These are phyloP conservation scores for Camelina hispida DNA, from an alignment of 345 rosid genomes.

Conservation along the genomic window DNA sequence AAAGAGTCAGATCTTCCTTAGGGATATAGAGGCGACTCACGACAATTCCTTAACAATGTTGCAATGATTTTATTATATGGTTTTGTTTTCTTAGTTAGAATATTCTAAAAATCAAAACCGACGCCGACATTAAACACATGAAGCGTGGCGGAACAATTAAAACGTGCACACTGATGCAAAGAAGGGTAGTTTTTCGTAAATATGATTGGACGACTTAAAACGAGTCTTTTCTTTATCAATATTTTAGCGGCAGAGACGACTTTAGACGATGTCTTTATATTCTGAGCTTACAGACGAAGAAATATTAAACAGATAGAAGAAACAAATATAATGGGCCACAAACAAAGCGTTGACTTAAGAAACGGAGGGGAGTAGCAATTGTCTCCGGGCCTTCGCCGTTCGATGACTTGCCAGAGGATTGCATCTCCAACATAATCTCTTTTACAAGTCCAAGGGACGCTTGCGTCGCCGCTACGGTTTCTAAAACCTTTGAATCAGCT, in stretches of 20 bases:
- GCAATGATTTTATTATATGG: too few relatives aligned
- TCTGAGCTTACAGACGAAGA: neutral
- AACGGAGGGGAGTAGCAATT: neutral
- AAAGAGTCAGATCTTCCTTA: too few relatives aligned
- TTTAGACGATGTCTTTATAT: neutral
- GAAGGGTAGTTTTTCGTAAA: neutral
- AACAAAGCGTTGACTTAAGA: neutral
- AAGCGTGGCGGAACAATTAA: too few relatives aligned
- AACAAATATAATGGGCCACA: neutral
- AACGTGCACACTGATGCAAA: too few relatives aligned
- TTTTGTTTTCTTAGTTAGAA: too few relatives aligned
- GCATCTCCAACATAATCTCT: conserved; percentile 52
- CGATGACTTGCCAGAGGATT: conserved; percentile 43
- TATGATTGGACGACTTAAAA: neutral
- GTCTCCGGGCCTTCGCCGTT: conserved; percentile 7
- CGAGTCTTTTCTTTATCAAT: neutral
- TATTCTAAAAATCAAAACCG: too few relatives aligned
- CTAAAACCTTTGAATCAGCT: conserved; percentile 48
- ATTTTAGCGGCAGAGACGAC: neutral
- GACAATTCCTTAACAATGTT: too few relatives aligned
- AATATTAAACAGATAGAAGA: neutral
- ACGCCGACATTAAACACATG: too few relatives aligned
- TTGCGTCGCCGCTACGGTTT: conserved; percentile 50
- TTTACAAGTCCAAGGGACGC: conserved; percentile 54
- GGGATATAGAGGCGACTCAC: too few relatives aligned